phyloP scores from a whole-genome alignment of 2,329 filamentous ascomycete genomes.

The Pezicula neosporulosa region DNA sequence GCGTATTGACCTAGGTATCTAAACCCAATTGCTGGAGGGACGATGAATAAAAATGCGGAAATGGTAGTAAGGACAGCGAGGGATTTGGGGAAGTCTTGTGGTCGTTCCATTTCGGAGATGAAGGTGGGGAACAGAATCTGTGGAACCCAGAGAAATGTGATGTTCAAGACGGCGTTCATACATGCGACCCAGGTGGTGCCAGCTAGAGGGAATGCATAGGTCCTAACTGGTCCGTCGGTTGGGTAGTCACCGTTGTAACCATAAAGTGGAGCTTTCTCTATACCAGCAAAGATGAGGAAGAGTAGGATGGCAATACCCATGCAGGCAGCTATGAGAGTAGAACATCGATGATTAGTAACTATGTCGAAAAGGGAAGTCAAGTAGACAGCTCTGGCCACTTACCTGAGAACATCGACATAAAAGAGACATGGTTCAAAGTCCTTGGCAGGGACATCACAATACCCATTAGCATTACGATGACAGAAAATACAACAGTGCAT shows the following conservation, averaged over 20 bases:
- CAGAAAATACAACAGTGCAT: slow-evolving; percentile 45
- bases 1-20: slow-evolving; percentile 44
- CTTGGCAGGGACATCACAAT: slow-evolving; percentile 42
- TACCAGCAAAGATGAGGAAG: slow-evolving; percentile 45
- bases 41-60: slow-evolving; percentile 44
- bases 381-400: background rate
- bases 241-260: slow-evolving; percentile 45
- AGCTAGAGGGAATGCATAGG: slow-evolving; percentile 42
- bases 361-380: slow-evolving; percentile 1
- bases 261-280: slow-evolving; percentile 38
- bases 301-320: slow-evolving; percentile 47
- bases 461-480: slow-evolving; percentile 42
- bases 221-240: slow-evolving; percentile 37
- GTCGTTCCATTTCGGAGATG: slow-evolving; percentile 46
- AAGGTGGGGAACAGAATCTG: slow-evolving; percentile 50
- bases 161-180: slow-evolving; percentile 47
- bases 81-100: slow-evolving; percentile 47
- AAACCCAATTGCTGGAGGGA: slow-evolving; percentile 46
- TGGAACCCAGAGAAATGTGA: slow-evolving; percentile 47
- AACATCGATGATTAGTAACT: slow-evolving; percentile 1
- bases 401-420: slow-evolving; percentile 46
- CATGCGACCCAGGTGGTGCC: slow-evolving; percentile 43
- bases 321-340: slow-evolving; percentile 30
- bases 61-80: slow-evolving; percentile 41
- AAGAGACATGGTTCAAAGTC: slow-evolving; percentile 43